Base-by-base conservation (phyloP, 2,329 filamentous ascomycete species). In the Colletotrichum scovillei region DNA sequence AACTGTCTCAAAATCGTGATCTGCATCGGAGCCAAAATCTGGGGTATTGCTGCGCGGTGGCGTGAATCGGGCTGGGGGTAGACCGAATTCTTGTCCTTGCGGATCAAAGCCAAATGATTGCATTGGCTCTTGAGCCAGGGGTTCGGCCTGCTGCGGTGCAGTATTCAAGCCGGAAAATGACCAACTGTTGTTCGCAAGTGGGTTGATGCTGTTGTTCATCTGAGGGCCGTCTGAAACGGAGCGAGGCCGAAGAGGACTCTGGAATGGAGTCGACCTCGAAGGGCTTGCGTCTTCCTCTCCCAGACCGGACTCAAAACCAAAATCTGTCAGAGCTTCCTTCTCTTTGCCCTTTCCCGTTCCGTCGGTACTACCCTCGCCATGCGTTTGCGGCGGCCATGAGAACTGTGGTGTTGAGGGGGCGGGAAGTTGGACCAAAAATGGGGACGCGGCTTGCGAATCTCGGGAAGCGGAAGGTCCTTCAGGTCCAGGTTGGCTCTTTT, bases 131-230 rank as follows among this genome's bases (percentile, higher is more conserved):
- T 30, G 49, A 7, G 16, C 22, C 49, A 63, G 56, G 6, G 57
- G 26, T 59, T 72, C 60, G 9, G 49, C 55, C 12, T 46, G 53
- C 8, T 55, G 53, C 8, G 66, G 26, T 8, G 79, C 74, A 12
- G 77, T 63, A 24, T 82, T 80, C 8, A 89, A 74, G 28, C 81
- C 81, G 4, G 84, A 82, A 76, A 92, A 92, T 0, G 86, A 87
- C 91, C 90, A 92, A 76, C 83, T 92, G 74, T 91, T 91, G 78
- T 89, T 89, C 1, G 86, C 90, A 19, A 92, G 78, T 0, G 88
- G 87, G 63, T 90, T 88, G 66, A 87, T 81, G 2, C 80, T 80
- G 9, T 84, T 81, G 4, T 82, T 82, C 6, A 80, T 78, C 56
- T 83, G 83, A 4, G 88, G 88, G 0, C 90, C 90, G 76, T 92